Evolutionary conservation across 176 grass and related monocot species (phyloP).

Genomic region (Pontederia paniculata): DNA sequence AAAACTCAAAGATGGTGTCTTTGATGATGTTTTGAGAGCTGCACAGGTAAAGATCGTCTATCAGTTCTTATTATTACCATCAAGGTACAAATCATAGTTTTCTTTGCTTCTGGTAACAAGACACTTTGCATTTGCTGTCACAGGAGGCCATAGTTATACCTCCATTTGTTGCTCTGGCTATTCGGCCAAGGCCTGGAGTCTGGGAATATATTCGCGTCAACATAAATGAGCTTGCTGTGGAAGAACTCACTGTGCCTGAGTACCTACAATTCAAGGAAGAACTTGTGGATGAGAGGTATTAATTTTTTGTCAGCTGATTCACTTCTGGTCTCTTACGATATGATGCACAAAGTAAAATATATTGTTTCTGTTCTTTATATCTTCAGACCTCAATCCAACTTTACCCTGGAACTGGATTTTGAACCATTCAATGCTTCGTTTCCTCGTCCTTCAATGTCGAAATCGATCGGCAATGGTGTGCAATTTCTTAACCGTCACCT

Average conservation of each 20-base stretch:
- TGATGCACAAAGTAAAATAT: not conserved
- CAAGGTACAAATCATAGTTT: not conserved
- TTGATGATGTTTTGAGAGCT: constrained; percentile 73
- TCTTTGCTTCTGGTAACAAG: not conserved
- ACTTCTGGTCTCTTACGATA: not conserved
- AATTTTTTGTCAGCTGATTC: not conserved
- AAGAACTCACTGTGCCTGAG: constrained; percentile 71
- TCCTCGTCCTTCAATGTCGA: constrained; percentile 74
- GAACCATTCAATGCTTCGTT: constrained; percentile 94
- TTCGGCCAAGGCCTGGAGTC: constrained; percentile 80
- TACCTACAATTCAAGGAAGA: constrained; percentile 98
- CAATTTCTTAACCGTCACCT: constrained; percentile 94
- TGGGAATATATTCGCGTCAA: constrained; percentile 91
- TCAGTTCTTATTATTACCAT: not conserved
- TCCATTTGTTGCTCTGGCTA: constrained; percentile 79
- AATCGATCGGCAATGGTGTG: constrained; percentile 94
- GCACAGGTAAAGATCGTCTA: constrained; percentile 54
- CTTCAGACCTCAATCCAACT: constrained; percentile 33
- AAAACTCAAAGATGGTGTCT: constrained; percentile 81
- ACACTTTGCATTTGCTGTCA: not conserved
- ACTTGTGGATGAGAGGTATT: constrained; percentile 46
- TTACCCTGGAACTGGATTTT: constrained; percentile 79
- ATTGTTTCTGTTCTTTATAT: constrained; percentile 7
- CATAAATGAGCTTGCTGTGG: constrained; percentile 66
- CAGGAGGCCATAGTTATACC: constrained; percentile 80